phyloP scores from a whole-genome alignment of 306 rosid species.

The Rosa multiflora region DNA sequence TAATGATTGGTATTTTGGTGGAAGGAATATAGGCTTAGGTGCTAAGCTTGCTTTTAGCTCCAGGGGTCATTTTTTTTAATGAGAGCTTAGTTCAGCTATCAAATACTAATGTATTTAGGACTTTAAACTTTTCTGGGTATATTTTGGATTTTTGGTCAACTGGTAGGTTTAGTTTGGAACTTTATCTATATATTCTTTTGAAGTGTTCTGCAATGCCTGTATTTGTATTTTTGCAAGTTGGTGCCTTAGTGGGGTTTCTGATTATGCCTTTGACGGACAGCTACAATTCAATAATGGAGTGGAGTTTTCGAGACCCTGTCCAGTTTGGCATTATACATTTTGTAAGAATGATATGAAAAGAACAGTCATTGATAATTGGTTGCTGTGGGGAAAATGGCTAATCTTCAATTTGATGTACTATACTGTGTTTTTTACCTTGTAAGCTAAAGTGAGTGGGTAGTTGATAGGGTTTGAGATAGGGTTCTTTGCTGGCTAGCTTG shows the following conservation, averaged over 20 bases:
- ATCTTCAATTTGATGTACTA: neutral
- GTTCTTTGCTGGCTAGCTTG: neutral
- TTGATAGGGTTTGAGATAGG: neutral
- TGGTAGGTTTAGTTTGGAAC: neutral
- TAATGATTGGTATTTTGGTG: neutral
- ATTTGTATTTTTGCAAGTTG: conserved; percentile 19
- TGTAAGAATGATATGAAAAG: neutral
- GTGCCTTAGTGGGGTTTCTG: conserved; percentile 8
- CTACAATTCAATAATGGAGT: conserved; percentile 19
- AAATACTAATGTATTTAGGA: conserved; percentile 3
- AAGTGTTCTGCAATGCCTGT: neutral
- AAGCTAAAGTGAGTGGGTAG: neutral
- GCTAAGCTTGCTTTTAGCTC: neutral
- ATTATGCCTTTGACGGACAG: conserved; percentile 12
- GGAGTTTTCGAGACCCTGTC: conserved; percentile 1
- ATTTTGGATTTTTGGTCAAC: neutral
- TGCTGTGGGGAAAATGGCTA: neutral
- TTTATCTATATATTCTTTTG: neutral
- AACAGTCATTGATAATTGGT: neutral
- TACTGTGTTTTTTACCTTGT: neutral
- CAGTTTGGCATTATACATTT: conserved; percentile 4
- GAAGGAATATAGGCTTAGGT: neutral
- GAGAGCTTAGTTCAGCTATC: neutral
- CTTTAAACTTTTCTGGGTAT: neutral
- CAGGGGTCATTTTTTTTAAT: neutral